Evolutionary conservation across 2,329 filamentous ascomycete genomes (phyloP).

Genomic region (Venturia asperata): DNA sequence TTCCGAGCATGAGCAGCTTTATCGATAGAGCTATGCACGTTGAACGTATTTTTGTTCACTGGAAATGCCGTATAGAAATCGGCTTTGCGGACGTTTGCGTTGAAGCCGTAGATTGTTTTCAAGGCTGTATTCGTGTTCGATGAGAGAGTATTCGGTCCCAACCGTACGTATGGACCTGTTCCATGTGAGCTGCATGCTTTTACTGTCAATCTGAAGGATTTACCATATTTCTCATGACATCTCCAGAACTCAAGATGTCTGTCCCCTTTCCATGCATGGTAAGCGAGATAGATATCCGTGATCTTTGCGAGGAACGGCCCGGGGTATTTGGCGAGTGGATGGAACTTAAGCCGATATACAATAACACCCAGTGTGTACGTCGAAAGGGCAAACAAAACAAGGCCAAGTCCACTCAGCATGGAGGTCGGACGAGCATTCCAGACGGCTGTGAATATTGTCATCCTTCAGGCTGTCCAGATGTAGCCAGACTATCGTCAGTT

Average conservation of each 20-base stretch:
- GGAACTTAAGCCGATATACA: constrained; percentile 19
- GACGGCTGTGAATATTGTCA: neutral
- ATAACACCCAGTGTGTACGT: constrained; percentile 14
- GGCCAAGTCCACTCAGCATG: neutral
- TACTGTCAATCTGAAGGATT: neutral
- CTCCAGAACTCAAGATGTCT: constrained; percentile 66
- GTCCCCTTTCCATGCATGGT: constrained; percentile 67
- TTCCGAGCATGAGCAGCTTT: constrained; percentile 42
- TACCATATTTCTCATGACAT: constrained; percentile 65
- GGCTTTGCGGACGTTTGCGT: constrained; percentile 43
- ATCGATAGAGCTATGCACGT: constrained; percentile 41
- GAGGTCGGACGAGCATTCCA: constrained; percentile 2
- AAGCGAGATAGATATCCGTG: constrained; percentile 33
- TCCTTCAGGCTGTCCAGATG: neutral
- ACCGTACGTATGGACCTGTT: constrained; percentile 58
- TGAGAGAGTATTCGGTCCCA: constrained; percentile 68
- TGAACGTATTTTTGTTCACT: constrained; percentile 35
- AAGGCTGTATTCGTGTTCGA: constrained; percentile 60
- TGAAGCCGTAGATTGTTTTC: constrained; percentile 44
- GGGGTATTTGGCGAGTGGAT: constrained; percentile 22
- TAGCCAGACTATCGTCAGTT: neutral
- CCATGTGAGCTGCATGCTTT: constrained; percentile 18
- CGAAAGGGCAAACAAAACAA: neutral
- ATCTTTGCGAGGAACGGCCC: constrained; percentile 25
- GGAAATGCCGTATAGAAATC: constrained; percentile 44